Percentiles rank a stretch among this genome's conserved stretches.
These are phyloP conservation scores for Psilocybe tampanensis DNA, from an alignment of 768 basidiomycete species.

Conservation along the genomic window DNA sequence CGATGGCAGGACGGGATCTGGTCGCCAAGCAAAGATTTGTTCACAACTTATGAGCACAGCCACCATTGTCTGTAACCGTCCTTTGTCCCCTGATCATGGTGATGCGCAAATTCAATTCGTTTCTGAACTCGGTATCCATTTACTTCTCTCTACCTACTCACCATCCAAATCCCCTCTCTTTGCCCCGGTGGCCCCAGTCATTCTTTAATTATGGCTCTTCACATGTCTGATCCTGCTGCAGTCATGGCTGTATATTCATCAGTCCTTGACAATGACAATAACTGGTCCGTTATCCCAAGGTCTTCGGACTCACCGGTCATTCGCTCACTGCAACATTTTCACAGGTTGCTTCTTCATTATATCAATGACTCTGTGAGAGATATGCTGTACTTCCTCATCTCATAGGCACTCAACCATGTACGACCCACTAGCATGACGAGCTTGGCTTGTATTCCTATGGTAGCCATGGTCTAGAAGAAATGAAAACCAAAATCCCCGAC, in stretches of 20 bases:
- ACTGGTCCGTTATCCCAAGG: conserved; percentile 25
- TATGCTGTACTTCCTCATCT: neutral
- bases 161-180: neutral
- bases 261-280: conserved; percentile 25
- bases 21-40: neutral
- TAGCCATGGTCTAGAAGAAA: conserved; percentile 42
- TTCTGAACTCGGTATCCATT: neutral
- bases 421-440: conserved; percentile 35
- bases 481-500: conserved; percentile 46
- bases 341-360: conserved; percentile 30
- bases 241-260: conserved; percentile 33
- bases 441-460: conserved; percentile 43
- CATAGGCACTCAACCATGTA: conserved; percentile 4
- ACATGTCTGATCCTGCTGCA: conserved; percentile 26
- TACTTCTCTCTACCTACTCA: neutral
- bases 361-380: conserved; percentile 28
- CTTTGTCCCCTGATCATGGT: neutral
- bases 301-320: neutral
- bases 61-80: conserved; percentile 1
- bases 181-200: conserved; percentile 14
- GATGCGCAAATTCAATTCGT: neutral
- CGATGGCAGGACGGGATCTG: conserved; percentile 12
- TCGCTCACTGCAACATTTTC: neutral
- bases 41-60: neutral
- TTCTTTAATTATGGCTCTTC: conserved; percentile 28